phyloP scores from a whole-genome alignment of 768 basidiomycete genomes.

The Exsudoporus frostii region DNA sequence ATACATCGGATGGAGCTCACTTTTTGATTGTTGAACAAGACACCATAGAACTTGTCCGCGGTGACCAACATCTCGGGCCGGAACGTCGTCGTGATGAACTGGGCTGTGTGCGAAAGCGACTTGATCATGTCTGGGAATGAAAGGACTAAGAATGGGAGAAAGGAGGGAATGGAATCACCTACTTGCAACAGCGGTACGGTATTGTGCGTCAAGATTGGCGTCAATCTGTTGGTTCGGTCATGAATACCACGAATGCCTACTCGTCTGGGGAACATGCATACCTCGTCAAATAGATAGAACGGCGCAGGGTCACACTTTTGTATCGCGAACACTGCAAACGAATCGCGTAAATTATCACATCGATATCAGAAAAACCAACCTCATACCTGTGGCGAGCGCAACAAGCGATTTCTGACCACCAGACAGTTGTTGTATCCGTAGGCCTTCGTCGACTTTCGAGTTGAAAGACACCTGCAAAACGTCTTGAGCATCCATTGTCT shows the following conservation, averaged over 20 bases:
- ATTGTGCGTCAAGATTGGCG: conserved; percentile 96
- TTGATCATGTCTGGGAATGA: conserved; percentile 70
- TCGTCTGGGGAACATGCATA: conserved; percentile 20
- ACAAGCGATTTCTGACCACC: conserved; percentile 98
- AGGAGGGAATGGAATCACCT: conserved; percentile 25
- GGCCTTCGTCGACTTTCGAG: conserved; percentile 94
- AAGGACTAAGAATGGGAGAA: conserved; percentile 36
- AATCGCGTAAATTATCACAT: conserved; percentile 1
- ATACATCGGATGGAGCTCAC: conserved; percentile 87
- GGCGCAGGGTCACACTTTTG: conserved; percentile 99
- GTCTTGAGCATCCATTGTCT: not conserved
- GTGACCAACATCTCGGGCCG: conserved; percentile 94
- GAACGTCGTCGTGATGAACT: conserved; percentile 99
- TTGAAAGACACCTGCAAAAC: conserved; percentile 90
- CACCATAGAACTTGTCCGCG: conserved; percentile 96
- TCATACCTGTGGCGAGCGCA: conserved; percentile 83
- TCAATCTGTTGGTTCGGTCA: conserved; percentile 61
- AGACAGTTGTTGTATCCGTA: conserved; percentile 94
- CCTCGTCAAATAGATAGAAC: conserved; percentile 99
- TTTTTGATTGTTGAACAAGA: conserved; percentile 94
- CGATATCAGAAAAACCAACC: not conserved
- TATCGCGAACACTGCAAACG: conserved; percentile 84
- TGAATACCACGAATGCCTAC: not conserved
- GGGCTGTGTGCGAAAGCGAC: conserved; percentile 79
- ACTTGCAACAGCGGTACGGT: conserved; percentile 95